Evolutionary conservation across 1,139 yeast species (phyloP).

Genomic region (Candida sp.): DNA sequence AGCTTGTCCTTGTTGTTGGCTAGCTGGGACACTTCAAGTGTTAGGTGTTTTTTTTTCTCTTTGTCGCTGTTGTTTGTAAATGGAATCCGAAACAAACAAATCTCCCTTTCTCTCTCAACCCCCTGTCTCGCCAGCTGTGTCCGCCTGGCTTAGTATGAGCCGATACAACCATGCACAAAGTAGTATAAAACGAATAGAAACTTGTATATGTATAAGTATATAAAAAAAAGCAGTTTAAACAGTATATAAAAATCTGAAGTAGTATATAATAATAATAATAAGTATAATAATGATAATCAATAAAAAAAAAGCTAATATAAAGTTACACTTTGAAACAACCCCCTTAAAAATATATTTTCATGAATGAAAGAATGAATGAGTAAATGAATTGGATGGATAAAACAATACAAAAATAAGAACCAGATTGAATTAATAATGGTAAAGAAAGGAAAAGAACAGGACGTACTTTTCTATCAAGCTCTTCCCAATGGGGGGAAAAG

Average conservation of each 20-base stretch:
- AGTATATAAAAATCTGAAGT: conserved; percentile 1
- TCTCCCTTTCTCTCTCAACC: too few relatives aligned
- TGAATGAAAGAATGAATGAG: conserved; percentile 1
- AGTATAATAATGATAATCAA: conserved; percentile 1
- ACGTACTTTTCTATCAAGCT: too few relatives aligned
- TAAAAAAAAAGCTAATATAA: conserved; percentile 10
- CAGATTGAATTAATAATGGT: background rate
- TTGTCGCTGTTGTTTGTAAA: too few relatives aligned
- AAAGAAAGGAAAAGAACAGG: background rate
- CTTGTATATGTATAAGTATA: conserved; percentile 5
- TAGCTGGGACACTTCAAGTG: too few relatives aligned
- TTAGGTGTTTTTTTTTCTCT: too few relatives aligned
- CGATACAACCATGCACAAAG: background rate
- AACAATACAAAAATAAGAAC: background rate
- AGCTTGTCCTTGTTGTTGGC: too few relatives aligned
- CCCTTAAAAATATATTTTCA: conserved; percentile 3
- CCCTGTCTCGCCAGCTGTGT: too few relatives aligned
- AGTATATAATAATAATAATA: conserved; percentile 3
- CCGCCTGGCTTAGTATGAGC: background rate
- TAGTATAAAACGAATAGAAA: conserved; percentile 1
- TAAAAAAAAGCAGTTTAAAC: conserved; percentile 2
- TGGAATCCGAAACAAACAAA: too few relatives aligned
- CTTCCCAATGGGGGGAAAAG: background rate
- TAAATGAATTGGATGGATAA: background rate
- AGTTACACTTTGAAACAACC: conserved; percentile 9